Conservation (phyloP, 495 filamentous ascomycete genomes). For the Polyplosphaeria fusca region DNA sequence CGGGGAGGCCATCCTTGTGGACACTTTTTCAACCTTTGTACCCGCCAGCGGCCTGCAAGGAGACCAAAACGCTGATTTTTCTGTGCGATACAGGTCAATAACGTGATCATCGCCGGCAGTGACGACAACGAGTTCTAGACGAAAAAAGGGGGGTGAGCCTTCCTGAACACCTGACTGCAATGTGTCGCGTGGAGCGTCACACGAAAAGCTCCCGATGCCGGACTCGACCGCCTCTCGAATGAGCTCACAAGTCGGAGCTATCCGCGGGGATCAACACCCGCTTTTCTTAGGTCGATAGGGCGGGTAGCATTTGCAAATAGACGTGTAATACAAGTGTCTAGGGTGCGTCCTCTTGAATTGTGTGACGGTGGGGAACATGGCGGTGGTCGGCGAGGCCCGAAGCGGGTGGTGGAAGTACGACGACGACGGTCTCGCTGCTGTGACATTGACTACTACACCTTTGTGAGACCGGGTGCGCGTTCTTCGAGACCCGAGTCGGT, state of each 20-base stretch:
- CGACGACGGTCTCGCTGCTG: too few species aligned
- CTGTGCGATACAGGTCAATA: conserved; percentile 58
- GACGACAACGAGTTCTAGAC: conserved; percentile 86
- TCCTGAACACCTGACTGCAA: background rate
- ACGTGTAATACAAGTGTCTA: background rate
- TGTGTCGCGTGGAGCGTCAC: background rate
- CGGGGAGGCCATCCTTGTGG: too few species aligned
- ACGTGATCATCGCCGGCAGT: conserved; percentile 91
- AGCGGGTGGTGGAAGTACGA: too few species aligned
- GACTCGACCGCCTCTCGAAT: background rate
- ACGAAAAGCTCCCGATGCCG: background rate
- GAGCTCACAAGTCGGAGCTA: background rate
- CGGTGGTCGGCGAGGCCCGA: too few species aligned
- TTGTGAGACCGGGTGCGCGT: too few species aligned
- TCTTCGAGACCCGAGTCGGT: too few species aligned
- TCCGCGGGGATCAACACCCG: too few species aligned
- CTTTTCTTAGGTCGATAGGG: background rate
- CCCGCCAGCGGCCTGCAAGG: too few species aligned
- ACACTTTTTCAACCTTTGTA: too few species aligned
- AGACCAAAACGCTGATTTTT: conserved; percentile 16
- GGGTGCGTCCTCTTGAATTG: too few species aligned
- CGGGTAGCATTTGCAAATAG: background rate
- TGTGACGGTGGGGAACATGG: too few species aligned
- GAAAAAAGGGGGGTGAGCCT: background rate
- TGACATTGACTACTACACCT: too few species aligned